Evolutionary conservation across 225 moss, liverwort and hornwort genomes (phyloP).

Genomic region (Lunularia cruciata): DNA sequence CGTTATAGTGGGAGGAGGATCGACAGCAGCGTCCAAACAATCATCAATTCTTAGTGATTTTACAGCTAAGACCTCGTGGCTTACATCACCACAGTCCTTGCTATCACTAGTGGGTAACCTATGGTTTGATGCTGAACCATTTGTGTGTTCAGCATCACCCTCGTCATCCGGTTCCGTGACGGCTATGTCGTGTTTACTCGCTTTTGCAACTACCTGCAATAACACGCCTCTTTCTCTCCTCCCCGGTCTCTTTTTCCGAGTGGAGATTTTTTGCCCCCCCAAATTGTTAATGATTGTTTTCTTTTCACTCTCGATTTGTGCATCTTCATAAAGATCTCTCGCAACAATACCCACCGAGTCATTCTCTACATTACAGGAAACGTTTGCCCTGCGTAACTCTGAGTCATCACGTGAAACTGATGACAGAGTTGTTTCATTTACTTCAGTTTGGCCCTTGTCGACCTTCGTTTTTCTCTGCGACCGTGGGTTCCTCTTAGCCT

Average conservation of each 20-base stretch:
- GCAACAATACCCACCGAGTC: neutral
- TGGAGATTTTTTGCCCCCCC: slow-evolving; percentile 3
- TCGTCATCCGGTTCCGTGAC: neutral
- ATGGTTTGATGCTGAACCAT: neutral
- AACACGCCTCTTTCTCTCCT: slow-evolving; percentile 19
- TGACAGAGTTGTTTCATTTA: neutral
- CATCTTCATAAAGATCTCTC: neutral
- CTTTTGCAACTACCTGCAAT: slow-evolving; percentile 6
- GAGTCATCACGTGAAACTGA: neutral
- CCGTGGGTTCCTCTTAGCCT: neutral
- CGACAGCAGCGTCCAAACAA: neutral
- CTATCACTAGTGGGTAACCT: neutral
- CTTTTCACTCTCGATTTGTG: neutral
- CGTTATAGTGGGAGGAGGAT: neutral
- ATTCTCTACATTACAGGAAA: neutral
- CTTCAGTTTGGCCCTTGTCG: neutral
- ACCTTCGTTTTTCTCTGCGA: neutral
- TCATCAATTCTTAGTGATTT: neutral
- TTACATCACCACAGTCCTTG: neutral
- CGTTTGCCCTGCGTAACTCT: neutral
- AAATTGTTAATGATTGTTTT: neutral
- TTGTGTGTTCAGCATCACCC: neutral
- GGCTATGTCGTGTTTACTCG: neutral
- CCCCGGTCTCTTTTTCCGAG: slow-evolving; percentile 15
- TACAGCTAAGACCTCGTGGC: neutral